phyloP scores from a whole-genome alignment of 2,329 filamentous ascomycete genomes.

The Exserohilum rostratum region DNA sequence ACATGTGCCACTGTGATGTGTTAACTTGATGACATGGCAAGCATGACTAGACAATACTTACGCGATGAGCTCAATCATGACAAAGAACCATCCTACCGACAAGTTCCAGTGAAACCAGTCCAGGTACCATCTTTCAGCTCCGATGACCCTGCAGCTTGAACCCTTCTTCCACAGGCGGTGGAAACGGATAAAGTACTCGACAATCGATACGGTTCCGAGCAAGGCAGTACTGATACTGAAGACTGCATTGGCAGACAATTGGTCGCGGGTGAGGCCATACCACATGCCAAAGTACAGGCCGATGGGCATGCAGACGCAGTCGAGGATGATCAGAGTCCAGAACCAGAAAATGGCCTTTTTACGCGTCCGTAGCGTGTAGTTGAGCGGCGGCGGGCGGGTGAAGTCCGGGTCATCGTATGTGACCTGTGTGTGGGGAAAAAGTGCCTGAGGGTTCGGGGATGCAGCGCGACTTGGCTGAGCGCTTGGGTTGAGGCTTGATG shows the following conservation, averaged over 20 bases:
- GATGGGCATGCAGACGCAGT: slow-evolving; percentile 64
- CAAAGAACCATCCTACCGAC: slow-evolving; percentile 60
- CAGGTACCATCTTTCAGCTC: slow-evolving; percentile 53
- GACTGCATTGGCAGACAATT: slow-evolving; percentile 57
- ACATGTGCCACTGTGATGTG: slow-evolving; percentile 50
- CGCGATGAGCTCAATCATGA: slow-evolving; percentile 64
- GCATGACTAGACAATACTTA: slow-evolving; percentile 29
- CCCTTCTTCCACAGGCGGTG: slow-evolving; percentile 57
- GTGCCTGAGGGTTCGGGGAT: slow-evolving; percentile 40
- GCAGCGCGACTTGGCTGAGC: slow-evolving; percentile 32
- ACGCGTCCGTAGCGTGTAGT: slow-evolving; percentile 61
- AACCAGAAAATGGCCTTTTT: slow-evolving; percentile 64
- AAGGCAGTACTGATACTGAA: slow-evolving; percentile 62
- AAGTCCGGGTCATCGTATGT: slow-evolving; percentile 50
- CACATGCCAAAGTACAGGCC: slow-evolving; percentile 66
- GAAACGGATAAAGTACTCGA: slow-evolving; percentile 60
- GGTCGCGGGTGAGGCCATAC: slow-evolving; percentile 57
- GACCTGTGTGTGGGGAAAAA: slow-evolving; percentile 51
- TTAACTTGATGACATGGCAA: slow-evolving; percentile 9
- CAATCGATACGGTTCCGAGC: slow-evolving; percentile 59
- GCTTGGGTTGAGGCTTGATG: slow-evolving; percentile 22
- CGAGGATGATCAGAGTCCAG: slow-evolving; percentile 65
- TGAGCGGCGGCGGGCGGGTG: slow-evolving; percentile 57
- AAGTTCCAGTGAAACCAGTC: slow-evolving; percentile 66
- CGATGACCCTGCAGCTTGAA: slow-evolving; percentile 60